Conservation (phyloP, 306 rosid species). For the Medicago arabica region DNA sequence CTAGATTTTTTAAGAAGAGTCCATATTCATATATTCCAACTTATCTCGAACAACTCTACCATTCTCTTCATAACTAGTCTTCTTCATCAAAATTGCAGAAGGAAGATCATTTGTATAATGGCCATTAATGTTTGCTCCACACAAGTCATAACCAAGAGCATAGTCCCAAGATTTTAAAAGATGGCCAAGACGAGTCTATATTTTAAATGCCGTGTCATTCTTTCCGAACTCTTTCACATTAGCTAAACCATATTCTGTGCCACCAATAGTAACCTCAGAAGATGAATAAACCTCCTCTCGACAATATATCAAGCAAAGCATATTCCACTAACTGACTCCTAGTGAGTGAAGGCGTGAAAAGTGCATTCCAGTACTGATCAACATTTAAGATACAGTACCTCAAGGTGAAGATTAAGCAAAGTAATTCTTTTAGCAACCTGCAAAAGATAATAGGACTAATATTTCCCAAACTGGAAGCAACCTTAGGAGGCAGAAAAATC, state of each 20-base stretch:
- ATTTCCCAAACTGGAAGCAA: constrained; percentile 65
- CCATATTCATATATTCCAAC: too few species aligned
- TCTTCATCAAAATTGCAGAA: constrained; percentile 65
- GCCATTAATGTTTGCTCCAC: not conserved
- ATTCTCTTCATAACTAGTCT: too few species aligned
- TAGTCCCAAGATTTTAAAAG: constrained; percentile 70
- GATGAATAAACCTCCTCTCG: constrained; percentile 48
- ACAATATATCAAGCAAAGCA: constrained; percentile 58
- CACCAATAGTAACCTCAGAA: too few species aligned
- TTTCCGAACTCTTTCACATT: constrained; percentile 73
- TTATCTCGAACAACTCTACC: too few species aligned
- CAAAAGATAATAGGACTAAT: constrained; percentile 75
- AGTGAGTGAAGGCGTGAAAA: constrained; percentile 63
- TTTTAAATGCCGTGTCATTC: constrained; percentile 65
- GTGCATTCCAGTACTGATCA: constrained; percentile 70
- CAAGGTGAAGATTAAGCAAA: constrained; percentile 69
- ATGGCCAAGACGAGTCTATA: constrained; percentile 78
- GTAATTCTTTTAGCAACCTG: constrained; percentile 70
- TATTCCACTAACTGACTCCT: constrained; percentile 73
- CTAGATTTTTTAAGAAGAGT: constrained; percentile 53
- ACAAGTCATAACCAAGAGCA: constrained; percentile 73
- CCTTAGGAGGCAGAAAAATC: constrained; percentile 72
- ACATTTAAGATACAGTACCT: constrained; percentile 71
- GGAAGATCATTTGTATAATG: constrained; percentile 43
- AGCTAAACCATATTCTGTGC: constrained; percentile 55